Base-by-base conservation (phyloP, 768 basidiomycete species). In the Inosperma sp. region DNA sequence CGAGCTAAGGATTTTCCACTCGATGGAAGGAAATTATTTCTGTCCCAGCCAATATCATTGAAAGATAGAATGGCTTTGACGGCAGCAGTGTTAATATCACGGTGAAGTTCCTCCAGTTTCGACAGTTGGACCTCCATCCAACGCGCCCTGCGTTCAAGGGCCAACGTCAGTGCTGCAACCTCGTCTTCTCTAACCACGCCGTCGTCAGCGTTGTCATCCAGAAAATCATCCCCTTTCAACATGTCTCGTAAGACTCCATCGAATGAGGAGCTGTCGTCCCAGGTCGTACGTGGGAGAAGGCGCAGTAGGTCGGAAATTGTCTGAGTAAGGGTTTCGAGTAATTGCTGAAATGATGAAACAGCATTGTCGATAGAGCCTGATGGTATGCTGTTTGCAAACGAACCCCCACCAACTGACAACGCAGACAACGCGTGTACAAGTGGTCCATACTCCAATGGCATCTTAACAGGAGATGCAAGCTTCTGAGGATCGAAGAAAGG, bases 91-190 rank as follows among this genome's bases (percentile, higher is more conserved):
- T 93, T 93, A 68, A 93, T 92, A 57, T 93, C 90, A 23, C 87
- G 84, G 58, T 93, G 90, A 27, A 93, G 74, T 60, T 90, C 90
- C 65, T 93, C 90, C 29, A 93, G 72, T 63, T 93, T 92, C 0
- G 87, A 88, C 14, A 93, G 68, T 65, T 92, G 90, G 17, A 90
- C 86, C 67, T 93, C 89, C 87, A 93, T 92, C 88, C 90, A 93
- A 35, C 88, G 77, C 13, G 90, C 91, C n/a, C 91, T 86, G 54
- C 87, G 83, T 63, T 91, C 89, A 37, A 93, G 77, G 7, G 88
- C 89, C 42, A 86, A 71, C 2, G 89, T 93, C 53, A 93, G 70
- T 14, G 86, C 86, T 2, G 85, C 87, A 6, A 93, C 89, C 62
- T 93, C 90, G 60, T 91, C 88, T 55, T 90, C 88, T 59, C 81